A percentile compares a stretch with the other conserved stretches of the same genome.
phyloP scores from a whole-genome alignment of 75 land plant species.

The Pseudotsuga menziesii region DNA sequence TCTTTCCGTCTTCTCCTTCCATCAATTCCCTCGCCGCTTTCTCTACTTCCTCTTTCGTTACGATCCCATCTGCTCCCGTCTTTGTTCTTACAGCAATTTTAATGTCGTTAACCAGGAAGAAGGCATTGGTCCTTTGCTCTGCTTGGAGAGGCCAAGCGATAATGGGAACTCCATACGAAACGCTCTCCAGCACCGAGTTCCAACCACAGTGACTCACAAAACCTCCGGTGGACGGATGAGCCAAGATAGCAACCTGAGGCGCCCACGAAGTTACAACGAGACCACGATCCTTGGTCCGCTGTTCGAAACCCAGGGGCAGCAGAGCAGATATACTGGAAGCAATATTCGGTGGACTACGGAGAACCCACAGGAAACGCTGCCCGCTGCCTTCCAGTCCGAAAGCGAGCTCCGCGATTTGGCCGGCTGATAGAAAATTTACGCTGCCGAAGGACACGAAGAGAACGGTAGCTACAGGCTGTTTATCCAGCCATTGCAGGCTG shows the following conservation, averaged over 20 bases:
- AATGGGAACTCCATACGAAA: slow-evolving; percentile 29
- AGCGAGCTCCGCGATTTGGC: neutral
- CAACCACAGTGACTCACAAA: slow-evolving; percentile 35
- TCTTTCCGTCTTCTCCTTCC: slow-evolving; percentile 41
- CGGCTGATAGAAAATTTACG: neutral
- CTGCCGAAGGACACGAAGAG: neutral
- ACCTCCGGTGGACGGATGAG: slow-evolving; percentile 26
- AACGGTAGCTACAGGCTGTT: neutral
- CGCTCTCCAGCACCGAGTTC: slow-evolving; percentile 38
- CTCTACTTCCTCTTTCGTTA: slow-evolving; percentile 33
- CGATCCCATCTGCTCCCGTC: slow-evolving; percentile 9
- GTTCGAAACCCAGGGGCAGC: slow-evolving; percentile 30
- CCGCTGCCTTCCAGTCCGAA: slow-evolving; percentile 25
- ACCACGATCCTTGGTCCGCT: slow-evolving; percentile 21
- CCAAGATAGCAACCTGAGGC: slow-evolving; percentile 28
- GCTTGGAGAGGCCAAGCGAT: slow-evolving; percentile 33
- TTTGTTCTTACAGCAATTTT: slow-evolving; percentile 16
- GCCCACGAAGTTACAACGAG: slow-evolving; percentile 18
- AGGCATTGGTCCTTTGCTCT: slow-evolving; percentile 28
- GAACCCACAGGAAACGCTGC: slow-evolving; percentile 60
- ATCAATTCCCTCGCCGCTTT: slow-evolving; percentile 40
- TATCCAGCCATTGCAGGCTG: slow-evolving; percentile 8
- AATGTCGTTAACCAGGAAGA: slow-evolving; percentile 17
- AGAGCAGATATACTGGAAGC: neutral
- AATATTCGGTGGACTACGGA: too few relatives aligned